phyloP scores from a whole-genome alignment of 805 yeast species.

The Candida patagonica region DNA sequence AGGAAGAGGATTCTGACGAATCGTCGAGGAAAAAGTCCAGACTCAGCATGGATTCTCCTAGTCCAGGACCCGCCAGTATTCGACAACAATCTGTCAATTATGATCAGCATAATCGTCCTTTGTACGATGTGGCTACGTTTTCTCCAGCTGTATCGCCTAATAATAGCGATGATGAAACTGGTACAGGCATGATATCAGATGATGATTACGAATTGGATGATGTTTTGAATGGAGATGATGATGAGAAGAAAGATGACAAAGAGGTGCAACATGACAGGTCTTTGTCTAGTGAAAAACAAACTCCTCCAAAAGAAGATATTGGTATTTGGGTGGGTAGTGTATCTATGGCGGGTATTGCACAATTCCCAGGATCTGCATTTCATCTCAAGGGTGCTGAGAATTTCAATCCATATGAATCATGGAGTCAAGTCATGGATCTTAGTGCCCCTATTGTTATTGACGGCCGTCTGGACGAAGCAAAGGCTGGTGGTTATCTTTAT shows the following conservation, averaged over 20 bases:
- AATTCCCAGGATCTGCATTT: constrained; percentile 34
- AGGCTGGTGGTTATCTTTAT: constrained; percentile 49
- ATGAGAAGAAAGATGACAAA: constrained; percentile 1
- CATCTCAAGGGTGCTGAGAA: constrained; percentile 25
- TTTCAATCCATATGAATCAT: constrained; percentile 12
- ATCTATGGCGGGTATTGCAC: constrained; percentile 41
- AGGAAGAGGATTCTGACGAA: constrained; percentile 12
- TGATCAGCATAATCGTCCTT: constrained; percentile 10
- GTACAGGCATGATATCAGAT: not conserved
- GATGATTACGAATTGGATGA: constrained; percentile 31
- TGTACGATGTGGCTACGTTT: constrained; percentile 10
- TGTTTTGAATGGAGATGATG: constrained; percentile 15
- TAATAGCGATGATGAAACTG: not conserved
- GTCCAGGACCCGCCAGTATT: constrained; percentile 11
- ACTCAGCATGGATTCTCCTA: constrained; percentile 5
- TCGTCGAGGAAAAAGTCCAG: too few species aligned
- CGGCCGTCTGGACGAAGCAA: constrained; percentile 49
- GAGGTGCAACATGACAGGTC: not conserved
- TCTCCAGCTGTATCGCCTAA: constrained; percentile 14
- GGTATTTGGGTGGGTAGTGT: constrained; percentile 29
- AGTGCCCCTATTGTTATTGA: constrained; percentile 37
- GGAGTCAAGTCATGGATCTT: constrained; percentile 19
- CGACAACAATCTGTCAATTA: constrained; percentile 5
- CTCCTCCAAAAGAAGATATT: not conserved
- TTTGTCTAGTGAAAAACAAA: not conserved